These are phyloP conservation scores for Pharus latifolius DNA, from an alignment of 176 grass and related monocot species.

Conservation along the genomic window DNA sequence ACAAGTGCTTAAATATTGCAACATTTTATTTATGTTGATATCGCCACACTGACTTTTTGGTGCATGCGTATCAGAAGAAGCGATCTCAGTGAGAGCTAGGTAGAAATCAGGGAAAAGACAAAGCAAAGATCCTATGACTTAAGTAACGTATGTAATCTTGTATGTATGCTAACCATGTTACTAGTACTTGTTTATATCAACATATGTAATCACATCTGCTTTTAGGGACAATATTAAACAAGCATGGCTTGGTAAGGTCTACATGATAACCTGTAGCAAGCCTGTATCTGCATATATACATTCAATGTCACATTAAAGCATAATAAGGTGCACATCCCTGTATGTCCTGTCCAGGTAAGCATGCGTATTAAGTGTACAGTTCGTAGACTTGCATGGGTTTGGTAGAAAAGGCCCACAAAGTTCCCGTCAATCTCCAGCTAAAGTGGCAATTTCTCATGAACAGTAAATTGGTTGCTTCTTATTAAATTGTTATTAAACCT, in stretches of 20 bases:
- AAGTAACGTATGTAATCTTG: neutral
- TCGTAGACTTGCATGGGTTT: neutral
- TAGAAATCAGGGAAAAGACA: neutral
- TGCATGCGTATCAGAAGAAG: neutral
- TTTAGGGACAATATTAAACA: neutral
- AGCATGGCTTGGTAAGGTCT: neutral
- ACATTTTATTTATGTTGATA: too few relatives aligned
- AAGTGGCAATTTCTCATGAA: constrained; percentile 10
- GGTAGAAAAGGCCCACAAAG: too few relatives aligned
- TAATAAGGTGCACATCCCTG: constrained; percentile 9
- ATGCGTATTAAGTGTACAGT: neutral
- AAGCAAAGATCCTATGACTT: neutral
- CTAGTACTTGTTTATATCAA: neutral
- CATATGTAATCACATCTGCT: neutral
- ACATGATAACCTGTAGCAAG: neutral
- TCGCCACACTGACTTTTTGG: neutral
- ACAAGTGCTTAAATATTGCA: neutral
- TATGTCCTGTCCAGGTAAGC: constrained; percentile 11
- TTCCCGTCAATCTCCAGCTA: constrained; percentile 25
- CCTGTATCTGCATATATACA: neutral
- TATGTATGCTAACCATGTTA: neutral
- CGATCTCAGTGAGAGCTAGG: neutral
- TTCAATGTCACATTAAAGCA: neutral
- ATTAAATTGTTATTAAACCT: constrained; percentile 15
- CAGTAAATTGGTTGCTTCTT: constrained; percentile 8